Base-by-base conservation (phyloP, 257 asterid genomes). In the Solanum acaule region DNA sequence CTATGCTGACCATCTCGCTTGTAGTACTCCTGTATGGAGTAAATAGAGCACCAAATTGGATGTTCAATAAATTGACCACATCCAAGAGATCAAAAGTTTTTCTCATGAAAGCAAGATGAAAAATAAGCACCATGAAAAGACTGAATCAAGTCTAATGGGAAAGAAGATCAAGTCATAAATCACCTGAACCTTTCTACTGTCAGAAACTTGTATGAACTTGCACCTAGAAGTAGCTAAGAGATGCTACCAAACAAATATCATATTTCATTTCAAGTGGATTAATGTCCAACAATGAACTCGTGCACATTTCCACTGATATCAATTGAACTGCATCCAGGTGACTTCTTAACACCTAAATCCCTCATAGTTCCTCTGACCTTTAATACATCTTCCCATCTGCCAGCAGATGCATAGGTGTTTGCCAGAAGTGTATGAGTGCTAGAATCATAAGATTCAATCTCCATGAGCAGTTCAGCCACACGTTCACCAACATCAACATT, bases 251-350 rank as follows among this genome's bases (percentile, higher is more conserved):
- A 77, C 23, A 77, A 23, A 77, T 38, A 38, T 12, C 0, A 38
- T 40, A 77, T 38, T 77, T 23, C 84, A 38, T 77, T 38, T n/a
- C 59, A 77, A n/a, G 59, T 23, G 52, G 34, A 77, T 38, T 9
- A 46, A 16, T 81, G 68, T 10, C 68, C 85, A 81, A 81, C 68
- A 14, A 79, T 44, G 85, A 81, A 81, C 86, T 81, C 42, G 2
- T 81, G 61, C 86, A 81, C 29, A 85, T 85, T 71, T 52, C 56
- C 77, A 49, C 79, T 85, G 89, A 89, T 86, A 86, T 91, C 94
- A 77, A 95, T 87, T 42, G 91, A 91, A 89, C 98, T 96, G 93
- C 94, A 94, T 42, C 98, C 98, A 34, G 98, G 98, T 52, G 90
- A 91, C 91, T 94, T 96, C 92, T 91, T 92, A 71, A 88, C 63